A percentile compares a stretch with the other conserved stretches of the same genome.
Evolutionary conservation across 2,329 filamentous ascomycete species (phyloP).

Genomic region (Dendrostoma leiphaemia): DNA sequence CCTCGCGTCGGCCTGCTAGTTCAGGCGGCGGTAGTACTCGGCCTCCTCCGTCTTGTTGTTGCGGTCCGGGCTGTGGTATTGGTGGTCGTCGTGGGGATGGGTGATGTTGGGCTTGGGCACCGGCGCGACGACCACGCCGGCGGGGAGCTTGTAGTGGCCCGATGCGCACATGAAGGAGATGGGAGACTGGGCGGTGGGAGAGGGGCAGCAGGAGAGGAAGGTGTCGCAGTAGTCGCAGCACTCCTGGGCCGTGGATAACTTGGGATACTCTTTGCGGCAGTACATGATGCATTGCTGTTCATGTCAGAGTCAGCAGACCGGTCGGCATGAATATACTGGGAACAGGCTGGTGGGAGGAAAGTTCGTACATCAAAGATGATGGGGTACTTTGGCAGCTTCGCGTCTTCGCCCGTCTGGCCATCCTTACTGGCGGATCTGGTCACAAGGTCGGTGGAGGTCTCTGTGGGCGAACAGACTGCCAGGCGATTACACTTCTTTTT

Average conservation of each 20-base stretch:
- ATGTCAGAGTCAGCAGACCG: not conserved
- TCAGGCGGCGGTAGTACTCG: not conserved
- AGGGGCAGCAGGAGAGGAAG: not conserved
- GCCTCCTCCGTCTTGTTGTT: not conserved
- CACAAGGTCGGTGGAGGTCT: not conserved
- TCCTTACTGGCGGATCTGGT: too few species aligned
- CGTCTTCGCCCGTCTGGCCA: too few species aligned
- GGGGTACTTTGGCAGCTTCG: not conserved
- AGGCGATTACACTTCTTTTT: not conserved
- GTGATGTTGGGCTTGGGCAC: not conserved
- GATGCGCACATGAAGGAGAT: not conserved
- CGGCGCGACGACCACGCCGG: too few species aligned
- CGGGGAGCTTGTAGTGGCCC: not conserved
- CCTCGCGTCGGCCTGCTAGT: not conserved
- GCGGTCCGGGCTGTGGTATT: too few species aligned
- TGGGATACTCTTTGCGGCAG: not conserved
- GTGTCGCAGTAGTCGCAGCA: not conserved
- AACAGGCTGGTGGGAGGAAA: not conserved
- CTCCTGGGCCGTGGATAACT: not conserved
- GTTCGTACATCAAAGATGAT: not conserved
- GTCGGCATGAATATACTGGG: not conserved
- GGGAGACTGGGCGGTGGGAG: not conserved
- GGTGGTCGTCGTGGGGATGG: not conserved
- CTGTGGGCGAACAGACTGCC: not conserved
- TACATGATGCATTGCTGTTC: not conserved